phyloP scores from a whole-genome alignment of 2,329 filamentous ascomycete genomes.

The Pseudonectria buxi region DNA sequence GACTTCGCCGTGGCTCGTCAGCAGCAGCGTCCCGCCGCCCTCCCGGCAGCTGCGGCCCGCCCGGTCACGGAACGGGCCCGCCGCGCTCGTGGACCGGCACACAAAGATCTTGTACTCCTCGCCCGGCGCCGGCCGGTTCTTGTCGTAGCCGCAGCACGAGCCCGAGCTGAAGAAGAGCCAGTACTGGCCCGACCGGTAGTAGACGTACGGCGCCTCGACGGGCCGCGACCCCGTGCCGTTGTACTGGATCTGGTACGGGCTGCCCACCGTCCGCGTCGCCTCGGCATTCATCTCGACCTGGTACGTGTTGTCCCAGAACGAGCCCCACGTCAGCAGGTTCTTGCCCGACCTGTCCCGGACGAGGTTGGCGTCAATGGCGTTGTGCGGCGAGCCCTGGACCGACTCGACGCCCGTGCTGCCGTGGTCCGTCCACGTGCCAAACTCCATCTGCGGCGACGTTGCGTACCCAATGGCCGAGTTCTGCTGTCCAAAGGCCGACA shows the following conservation, averaged over 20 bases:
- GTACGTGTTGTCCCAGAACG: conserved; percentile 62
- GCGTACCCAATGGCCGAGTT: conserved; percentile 54
- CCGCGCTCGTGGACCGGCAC: conserved; percentile 49
- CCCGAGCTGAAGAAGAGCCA: conserved; percentile 60
- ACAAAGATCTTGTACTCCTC: conserved; percentile 62
- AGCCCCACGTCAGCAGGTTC: conserved; percentile 56
- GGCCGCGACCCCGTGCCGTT: conserved; percentile 42
- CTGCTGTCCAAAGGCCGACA: conserved; percentile 54
- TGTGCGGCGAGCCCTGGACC: conserved; percentile 38
- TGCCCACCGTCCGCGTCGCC: conserved; percentile 21
- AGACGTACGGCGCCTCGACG: conserved; percentile 51
- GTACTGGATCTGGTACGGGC: conserved; percentile 43
- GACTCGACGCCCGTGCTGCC: conserved; percentile 48
- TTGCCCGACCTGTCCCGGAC: conserved; percentile 30
- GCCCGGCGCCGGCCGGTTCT: conserved; percentile 42
- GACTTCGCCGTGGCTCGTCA: conserved; percentile 10
- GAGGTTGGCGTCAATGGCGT: conserved; percentile 55
- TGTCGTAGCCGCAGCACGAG: conserved; percentile 55
- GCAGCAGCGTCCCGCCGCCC: conserved; percentile 27
- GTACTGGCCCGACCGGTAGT: conserved; percentile 49
- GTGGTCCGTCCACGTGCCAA: conserved; percentile 53
- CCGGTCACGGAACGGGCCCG: conserved; percentile 52
- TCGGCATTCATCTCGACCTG: conserved; percentile 43
- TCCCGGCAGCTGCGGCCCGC: conserved; percentile 45
- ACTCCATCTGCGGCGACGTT: conserved; percentile 39